phyloP scores from a whole-genome alignment of 163 green algal genomes.

The Chlamydomonas reinhardtii region DNA sequence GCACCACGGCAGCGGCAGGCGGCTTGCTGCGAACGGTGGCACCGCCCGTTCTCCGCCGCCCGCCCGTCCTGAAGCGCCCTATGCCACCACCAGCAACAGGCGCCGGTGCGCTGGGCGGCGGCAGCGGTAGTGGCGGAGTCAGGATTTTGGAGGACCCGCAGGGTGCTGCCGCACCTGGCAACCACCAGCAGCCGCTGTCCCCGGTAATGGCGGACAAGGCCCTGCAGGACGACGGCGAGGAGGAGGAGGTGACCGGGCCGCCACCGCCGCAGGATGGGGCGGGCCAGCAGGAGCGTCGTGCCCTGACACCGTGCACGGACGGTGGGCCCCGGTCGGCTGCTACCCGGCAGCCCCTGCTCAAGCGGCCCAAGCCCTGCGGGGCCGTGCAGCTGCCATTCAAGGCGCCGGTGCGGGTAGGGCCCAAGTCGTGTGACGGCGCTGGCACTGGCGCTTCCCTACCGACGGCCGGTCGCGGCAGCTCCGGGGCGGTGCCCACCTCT shows the following conservation, averaged over 20 bases:
- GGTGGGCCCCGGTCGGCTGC: background rate
- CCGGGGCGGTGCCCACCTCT: too few relatives aligned
- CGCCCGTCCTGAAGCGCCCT: background rate
- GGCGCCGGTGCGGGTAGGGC: background rate
- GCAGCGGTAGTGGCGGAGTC: background rate
- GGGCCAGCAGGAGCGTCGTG: too few relatives aligned
- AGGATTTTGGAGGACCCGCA: background rate
- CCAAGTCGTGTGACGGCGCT: too few relatives aligned
- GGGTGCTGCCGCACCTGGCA: background rate
- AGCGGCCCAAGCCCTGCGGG: conserved; percentile 1
- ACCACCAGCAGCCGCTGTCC: background rate
- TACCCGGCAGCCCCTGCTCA: conserved; percentile 4
- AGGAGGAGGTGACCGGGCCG: background rate
- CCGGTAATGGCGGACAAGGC: background rate
- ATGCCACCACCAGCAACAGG: background rate
- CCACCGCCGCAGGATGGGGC: background rate
- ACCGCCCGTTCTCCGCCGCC: background rate
- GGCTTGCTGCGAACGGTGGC: background rate
- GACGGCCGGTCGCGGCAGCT: too few relatives aligned
- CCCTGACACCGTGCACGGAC: background rate
- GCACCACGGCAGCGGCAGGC: background rate
- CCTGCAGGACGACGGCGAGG: background rate
- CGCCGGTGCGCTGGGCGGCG: too few relatives aligned
- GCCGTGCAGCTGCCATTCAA: conserved; percentile 1
- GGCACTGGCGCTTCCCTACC: too few relatives aligned